A percentile compares a stretch with the other conserved stretches of the same genome.
Conservation (phyloP, 2,329 filamentous ascomycete genomes). For the Ophioceras dolichostomum region DNA sequence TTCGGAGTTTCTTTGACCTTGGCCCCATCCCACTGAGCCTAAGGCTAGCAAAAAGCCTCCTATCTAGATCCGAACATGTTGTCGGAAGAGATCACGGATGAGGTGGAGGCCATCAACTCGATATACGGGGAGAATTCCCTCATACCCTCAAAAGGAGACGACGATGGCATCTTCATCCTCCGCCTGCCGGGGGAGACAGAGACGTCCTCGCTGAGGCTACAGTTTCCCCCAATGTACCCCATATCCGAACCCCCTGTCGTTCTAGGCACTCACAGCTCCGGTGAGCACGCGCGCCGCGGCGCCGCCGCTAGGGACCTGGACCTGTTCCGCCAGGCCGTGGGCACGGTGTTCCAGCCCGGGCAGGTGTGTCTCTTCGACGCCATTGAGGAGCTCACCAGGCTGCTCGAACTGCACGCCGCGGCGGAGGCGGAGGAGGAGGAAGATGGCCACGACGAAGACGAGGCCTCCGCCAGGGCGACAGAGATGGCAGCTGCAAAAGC, state of each 20-base stretch:
- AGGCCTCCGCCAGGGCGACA: not conserved
- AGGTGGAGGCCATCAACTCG: slow-evolving; percentile 71
- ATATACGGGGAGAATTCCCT: slow-evolving; percentile 67
- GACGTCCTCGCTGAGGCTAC: slow-evolving; percentile 45
- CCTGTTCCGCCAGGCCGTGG: slow-evolving; percentile 54
- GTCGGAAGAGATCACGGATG: slow-evolving; percentile 54
- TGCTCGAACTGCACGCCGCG: slow-evolving; percentile 18
- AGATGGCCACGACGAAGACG: not conserved
- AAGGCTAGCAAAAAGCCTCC: too few relatives aligned
- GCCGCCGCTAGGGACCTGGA: slow-evolving; percentile 61
- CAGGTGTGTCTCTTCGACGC: slow-evolving; percentile 83
- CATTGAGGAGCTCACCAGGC: slow-evolving; percentile 57
- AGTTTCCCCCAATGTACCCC: slow-evolving; percentile 66
- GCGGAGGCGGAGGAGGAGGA: slow-evolving; percentile 5
- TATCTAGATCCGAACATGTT: too few relatives aligned
- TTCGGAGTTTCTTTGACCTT: too few relatives aligned
- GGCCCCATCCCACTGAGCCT: too few relatives aligned
- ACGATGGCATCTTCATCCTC: slow-evolving; percentile 40
- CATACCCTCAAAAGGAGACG: slow-evolving; percentile 20
- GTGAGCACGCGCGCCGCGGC: slow-evolving; percentile 53
- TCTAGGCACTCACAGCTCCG: slow-evolving; percentile 68
- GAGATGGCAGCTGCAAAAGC: too few relatives aligned
- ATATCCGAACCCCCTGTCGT: slow-evolving; percentile 59
- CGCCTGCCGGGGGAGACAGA: slow-evolving; percentile 46
- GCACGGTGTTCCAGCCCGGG: slow-evolving; percentile 56